Conservation (phyloP, 176 grass and related monocot species). For the Chloris gayana region DNA sequence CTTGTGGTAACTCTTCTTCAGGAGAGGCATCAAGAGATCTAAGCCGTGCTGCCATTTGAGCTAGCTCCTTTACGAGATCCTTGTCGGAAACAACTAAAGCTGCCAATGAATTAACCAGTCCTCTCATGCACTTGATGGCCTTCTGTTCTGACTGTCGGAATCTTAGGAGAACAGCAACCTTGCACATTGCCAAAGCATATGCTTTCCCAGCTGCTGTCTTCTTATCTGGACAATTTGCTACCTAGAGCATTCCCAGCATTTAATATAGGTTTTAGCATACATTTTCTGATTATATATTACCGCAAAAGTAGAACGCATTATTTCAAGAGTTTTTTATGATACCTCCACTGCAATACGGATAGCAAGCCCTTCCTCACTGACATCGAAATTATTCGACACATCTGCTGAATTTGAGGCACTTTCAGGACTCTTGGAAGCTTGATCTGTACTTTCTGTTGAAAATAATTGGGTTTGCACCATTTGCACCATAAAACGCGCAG, state of each 20-base stretch:
- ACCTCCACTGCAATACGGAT: conserved; percentile 86
- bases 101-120: conserved; percentile 55
- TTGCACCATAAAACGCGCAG: conserved; percentile 88
- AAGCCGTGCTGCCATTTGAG: conserved; percentile 70
- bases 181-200: conserved; percentile 68
- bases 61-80: conserved; percentile 71
- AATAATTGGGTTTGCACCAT: conserved; percentile 85
- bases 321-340: conserved; percentile 19
- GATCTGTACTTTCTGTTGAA: conserved; percentile 42
- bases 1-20: conserved; percentile 59
- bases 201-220: conserved; percentile 77
- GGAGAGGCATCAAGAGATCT: conserved; percentile 65
- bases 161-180: conserved; percentile 56
- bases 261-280: conserved; percentile 22
- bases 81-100: conserved; percentile 53
- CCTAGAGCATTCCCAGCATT: conserved; percentile 52
- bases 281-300: not conserved
- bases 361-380: conserved; percentile 76
- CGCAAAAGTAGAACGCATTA: not conserved
- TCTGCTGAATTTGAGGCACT: conserved; percentile 39
- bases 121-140: conserved; percentile 86
- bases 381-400: conserved; percentile 51
- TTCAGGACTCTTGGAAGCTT: conserved; percentile 49
- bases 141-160: conserved; percentile 79
- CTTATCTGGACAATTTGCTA: conserved; percentile 70